Base-by-base conservation (phyloP, 305 asterid species). In the Solanum chacoense region DNA sequence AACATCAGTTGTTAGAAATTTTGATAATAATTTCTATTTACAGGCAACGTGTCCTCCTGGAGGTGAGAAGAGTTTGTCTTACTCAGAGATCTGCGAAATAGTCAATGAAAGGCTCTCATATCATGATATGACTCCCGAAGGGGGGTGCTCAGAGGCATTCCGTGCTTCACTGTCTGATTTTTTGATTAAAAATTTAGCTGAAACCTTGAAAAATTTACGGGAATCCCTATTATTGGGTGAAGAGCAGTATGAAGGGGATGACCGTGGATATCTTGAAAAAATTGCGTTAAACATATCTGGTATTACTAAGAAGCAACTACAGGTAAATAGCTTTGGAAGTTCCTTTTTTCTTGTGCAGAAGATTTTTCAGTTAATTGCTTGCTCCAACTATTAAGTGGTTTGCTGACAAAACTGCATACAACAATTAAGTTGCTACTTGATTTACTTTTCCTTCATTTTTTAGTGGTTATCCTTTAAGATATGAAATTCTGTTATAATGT, bases 11-110 rank as follows among this genome's bases (percentile, higher is more conserved):
- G 40, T 59, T 75, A 75, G 37, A 87, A 9, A 31, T 79, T 11
- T 89, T 87, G 45, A 65, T 63, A 83, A 55, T 89, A 92, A 80
- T 89, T 24, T 85, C 37, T 85, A n/a, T 90, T 92, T 90, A 55
- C 95, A 97, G 98, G 99, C 99, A 72, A 96, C 98, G 77, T 94
- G 98, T 91, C 98, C 98, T 87, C 92, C 98, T 22, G 87, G 88
- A 89, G 98, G 92, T 36, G 93, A 93, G 74, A 90, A 91, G 89
- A 90, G 93, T 91, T 92, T 96, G 90, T 94, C 91, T 75, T 88
- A 89, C 72, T 93, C 92, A 32, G 97, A 93, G 45, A 89, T 91
- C 87, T 71, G 79, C 14, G 55, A 89, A 86, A 88, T 89, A 89
- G 92, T 92, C 55, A 91, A 91, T 87, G 92, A 88, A 89, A 92